Percentiles rank a stretch among this genome's conserved stretches.
phyloP scores from a whole-genome alignment of 2,329 filamentous ascomycete species.

The Aureobasidium mangrovei region DNA sequence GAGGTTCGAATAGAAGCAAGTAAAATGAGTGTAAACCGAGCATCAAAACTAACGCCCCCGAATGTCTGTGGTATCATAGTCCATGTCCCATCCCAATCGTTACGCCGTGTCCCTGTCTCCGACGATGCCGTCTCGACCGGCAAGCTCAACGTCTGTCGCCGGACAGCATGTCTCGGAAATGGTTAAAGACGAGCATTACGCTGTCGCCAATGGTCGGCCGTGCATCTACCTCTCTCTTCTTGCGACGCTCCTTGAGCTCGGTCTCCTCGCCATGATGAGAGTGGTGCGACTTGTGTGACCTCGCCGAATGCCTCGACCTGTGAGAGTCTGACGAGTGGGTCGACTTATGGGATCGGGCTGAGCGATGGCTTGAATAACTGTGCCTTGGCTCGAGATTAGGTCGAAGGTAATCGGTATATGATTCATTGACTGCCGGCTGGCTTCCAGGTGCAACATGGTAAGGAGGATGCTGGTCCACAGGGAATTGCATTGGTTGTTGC shows the following conservation, averaged over 20 bases:
- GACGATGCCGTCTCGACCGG: background rate
- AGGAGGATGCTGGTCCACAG: background rate
- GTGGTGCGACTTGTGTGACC: background rate
- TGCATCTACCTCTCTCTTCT: background rate
- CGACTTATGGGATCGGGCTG: conserved; percentile 1
- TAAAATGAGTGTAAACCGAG: background rate
- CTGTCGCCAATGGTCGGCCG: conserved; percentile 10
- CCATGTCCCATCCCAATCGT: background rate
- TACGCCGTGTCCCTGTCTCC: too few relatives aligned
- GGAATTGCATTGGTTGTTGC: background rate
- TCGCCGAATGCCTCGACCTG: background rate
- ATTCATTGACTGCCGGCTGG: background rate
- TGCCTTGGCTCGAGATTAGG: background rate
- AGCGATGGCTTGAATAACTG: background rate
- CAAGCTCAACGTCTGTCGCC: background rate
- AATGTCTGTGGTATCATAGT: background rate
- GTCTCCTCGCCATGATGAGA: background rate
- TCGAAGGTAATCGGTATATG: background rate
- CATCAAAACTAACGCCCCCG: background rate
- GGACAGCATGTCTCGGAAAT: conserved; percentile 1
- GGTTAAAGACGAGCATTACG: conserved; percentile 8
- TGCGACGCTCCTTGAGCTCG: background rate
- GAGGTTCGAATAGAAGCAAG: too few relatives aligned
- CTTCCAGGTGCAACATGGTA: background rate
- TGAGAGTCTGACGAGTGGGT: background rate